These are phyloP conservation scores for Tetrastigma voinierianum DNA, from an alignment of 164 flowering plant genomes.

Conservation along the genomic window DNA sequence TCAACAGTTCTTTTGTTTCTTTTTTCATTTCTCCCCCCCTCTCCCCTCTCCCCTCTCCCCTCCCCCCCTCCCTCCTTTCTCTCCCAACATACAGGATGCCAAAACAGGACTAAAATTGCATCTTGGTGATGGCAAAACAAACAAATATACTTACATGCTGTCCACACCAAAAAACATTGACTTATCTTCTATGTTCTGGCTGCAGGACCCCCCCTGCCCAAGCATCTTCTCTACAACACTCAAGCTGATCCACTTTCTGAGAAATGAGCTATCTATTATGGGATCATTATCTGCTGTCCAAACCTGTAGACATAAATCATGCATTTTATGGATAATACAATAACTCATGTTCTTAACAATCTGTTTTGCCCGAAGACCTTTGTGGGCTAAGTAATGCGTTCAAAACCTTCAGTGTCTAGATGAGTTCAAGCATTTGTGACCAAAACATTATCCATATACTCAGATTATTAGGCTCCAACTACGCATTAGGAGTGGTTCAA, in stretches of 20 bases:
- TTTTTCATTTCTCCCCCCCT: slow-evolving; percentile 1
- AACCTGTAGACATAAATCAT: slow-evolving; percentile 15
- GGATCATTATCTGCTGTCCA: slow-evolving; percentile 20
- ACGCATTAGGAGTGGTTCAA: too few species aligned
- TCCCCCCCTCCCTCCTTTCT: not conserved
- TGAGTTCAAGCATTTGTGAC: too few species aligned
- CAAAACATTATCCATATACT: too few species aligned
- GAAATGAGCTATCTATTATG: not conserved
- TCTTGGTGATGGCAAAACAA: slow-evolving; percentile 9
- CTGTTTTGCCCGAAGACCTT: too few species aligned
- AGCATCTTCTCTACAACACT: slow-evolving; percentile 8
- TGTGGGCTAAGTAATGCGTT: too few species aligned
- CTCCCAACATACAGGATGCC: slow-evolving; percentile 6
- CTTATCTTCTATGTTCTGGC: slow-evolving; percentile 5
- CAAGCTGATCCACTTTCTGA: slow-evolving; percentile 9
- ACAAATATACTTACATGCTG: slow-evolving; percentile 17
- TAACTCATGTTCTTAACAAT: too few species aligned
- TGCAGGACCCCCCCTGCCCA: slow-evolving; percentile 6
- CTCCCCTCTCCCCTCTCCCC: too few species aligned
- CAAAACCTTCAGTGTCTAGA: too few species aligned
- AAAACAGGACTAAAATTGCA: slow-evolving; percentile 11
- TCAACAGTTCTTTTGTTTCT: not conserved
- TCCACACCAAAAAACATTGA: slow-evolving; percentile 4
- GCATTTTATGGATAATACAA: not conserved
- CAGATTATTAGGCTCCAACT: too few species aligned